Percentiles rank a stretch among this genome's conserved stretches.
Conservation (phyloP, 2,329 filamentous ascomycete species). For the Ascochyta fabae region DNA sequence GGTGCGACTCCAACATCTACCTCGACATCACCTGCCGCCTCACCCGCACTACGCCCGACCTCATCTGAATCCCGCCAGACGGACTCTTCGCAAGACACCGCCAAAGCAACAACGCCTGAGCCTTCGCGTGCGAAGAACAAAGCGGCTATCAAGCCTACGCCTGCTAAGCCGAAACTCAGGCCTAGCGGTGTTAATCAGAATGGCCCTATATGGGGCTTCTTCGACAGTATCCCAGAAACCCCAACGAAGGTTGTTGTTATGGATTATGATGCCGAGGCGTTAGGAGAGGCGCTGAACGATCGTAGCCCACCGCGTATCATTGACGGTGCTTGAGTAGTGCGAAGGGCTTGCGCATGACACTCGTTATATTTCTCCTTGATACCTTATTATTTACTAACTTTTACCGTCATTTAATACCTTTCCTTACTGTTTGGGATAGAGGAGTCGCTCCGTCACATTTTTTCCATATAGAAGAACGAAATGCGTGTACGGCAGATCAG, state of each 20-base stretch:
- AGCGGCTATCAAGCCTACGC: conserved; percentile 1
- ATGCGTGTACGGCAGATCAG: not conserved
- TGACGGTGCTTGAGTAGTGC: not conserved
- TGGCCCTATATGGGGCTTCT: conserved; percentile 50
- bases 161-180: conserved; percentile 30
- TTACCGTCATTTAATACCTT: conserved; percentile 15
- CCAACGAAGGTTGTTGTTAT: conserved; percentile 44
- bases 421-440: conserved; percentile 4
- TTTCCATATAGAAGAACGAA: conserved; percentile 5
- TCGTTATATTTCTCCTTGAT: conserved; percentile 1
- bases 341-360: not conserved
- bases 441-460: not conserved
- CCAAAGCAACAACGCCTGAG: conserved; percentile 3
- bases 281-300: conserved; percentile 47
- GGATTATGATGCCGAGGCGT: conserved; percentile 47
- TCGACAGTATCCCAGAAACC: conserved; percentile 39
- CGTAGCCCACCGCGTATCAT: conserved; percentile 2
- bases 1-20: conserved; percentile 57
- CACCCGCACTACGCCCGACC: conserved; percentile 25
- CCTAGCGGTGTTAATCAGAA: conserved; percentile 48
- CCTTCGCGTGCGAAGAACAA: conserved; percentile 1
- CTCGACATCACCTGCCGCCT: conserved; percentile 37
- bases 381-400: not conserved
- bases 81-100: conserved; percentile 22
- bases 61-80: conserved; percentile 33